Evolutionary conservation across 1,284 basidiomycete species (phyloP), one percentile per base, ranked within the genome.

Genomic region (Takashimella tepidaria): DNA sequence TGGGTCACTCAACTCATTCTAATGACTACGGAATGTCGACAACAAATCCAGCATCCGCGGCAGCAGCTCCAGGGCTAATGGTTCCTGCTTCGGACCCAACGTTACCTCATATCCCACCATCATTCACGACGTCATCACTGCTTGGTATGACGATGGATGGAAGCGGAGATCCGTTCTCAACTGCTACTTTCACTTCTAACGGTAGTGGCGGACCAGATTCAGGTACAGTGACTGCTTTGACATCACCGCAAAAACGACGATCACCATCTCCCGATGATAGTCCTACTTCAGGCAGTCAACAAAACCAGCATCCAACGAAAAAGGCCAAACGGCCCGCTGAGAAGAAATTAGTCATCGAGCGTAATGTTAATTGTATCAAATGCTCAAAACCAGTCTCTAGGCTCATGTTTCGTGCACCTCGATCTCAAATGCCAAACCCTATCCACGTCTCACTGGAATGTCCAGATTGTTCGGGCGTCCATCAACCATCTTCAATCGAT

Each of bases 291-390:
- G 31, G 31, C 31, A 8, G 31, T 55, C 56, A 2, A 56, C 56
- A 22, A 47, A 52, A 10, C 62, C 60, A 2, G 43, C 55, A 6
- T 40, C 60, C 57, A 43, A 59, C 48, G n/a, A 68, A 67, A 48
- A 61, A 57, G 45, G 49, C 60, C 25, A 68, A 68, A 49, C 51
- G 57, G n/a, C 55, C 58, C 10, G 55, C 60, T 1, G 69, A 71
- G 50, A 74, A 74, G 61, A 70, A 69, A 53, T 44, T 64, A 22
- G 66, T 68, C n/a, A 56, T 67, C 8, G 72, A 74, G 50, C 56
- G 62, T 41, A 53, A 58, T 13, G 51, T 63, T 6, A 26, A 20
- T 6, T 74, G 72, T 47, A 12, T 52, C 6, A 47, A 31, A 0
- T 74, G 72, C 47, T 44, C 48, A 5, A 64, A 62, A 41, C 45